These are phyloP conservation scores for Coniella vitis DNA, from an alignment of 2,329 filamentous ascomycete species.

Conservation along the genomic window DNA sequence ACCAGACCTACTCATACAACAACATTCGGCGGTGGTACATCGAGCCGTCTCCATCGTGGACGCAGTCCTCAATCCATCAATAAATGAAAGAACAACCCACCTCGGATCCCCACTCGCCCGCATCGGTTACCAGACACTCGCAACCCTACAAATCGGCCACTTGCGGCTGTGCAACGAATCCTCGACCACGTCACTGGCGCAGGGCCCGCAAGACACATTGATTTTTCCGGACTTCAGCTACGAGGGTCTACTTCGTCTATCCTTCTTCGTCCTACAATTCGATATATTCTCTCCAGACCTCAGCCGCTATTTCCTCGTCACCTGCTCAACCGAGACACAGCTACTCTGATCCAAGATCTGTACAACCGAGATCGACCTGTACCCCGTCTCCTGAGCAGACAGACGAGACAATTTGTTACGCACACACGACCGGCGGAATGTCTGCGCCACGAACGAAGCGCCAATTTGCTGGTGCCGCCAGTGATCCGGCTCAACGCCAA, in stretches of 20 bases:
- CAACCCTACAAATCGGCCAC: neutral
- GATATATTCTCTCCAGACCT: too few species aligned
- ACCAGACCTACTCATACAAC: too few species aligned
- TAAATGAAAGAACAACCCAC: too few species aligned
- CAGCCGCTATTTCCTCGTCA: too few species aligned
- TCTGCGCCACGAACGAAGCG: slow-evolving; percentile 51
- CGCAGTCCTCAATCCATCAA: too few species aligned
- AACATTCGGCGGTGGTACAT: too few species aligned
- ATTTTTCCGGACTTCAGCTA: neutral
- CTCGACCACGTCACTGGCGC: slow-evolving; percentile 3
- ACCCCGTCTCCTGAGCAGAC: neutral
- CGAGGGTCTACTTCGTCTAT: neutral
- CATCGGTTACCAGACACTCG: slow-evolving; percentile 16
- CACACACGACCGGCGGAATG: slow-evolving; percentile 37
- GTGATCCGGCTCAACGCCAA: slow-evolving; percentile 52
- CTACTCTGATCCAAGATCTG: slow-evolving; percentile 1
- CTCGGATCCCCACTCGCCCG: too few species aligned
- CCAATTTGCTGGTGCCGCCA: slow-evolving; percentile 52
- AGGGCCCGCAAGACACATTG: neutral
- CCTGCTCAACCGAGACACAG: neutral
- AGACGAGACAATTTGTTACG: slow-evolving; percentile 1
- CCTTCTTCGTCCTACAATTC: neutral
- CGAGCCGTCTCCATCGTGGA: too few species aligned
- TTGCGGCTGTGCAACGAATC: neutral
- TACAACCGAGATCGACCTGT: slow-evolving; percentile 2